Evolutionary conservation across 768 basidiomycete species (phyloP), one percentile per base, ranked within the genome.

Genomic region (Suillus fuscotomentosus): DNA sequence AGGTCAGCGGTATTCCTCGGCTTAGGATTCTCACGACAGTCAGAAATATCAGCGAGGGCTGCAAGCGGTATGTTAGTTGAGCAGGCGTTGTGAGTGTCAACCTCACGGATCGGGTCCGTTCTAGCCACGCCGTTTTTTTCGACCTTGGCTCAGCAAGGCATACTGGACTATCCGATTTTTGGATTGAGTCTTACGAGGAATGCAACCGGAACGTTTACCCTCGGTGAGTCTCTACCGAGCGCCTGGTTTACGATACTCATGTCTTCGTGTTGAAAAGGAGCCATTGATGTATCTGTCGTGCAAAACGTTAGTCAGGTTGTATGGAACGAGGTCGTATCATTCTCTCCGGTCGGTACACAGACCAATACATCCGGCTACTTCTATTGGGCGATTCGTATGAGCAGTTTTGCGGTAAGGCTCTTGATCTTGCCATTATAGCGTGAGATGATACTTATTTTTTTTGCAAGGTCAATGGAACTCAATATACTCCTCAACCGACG

Each of bases 241-340:
- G 50, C 39, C 34, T 31, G 4, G 55, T 5, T 9, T 24, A 3
- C 15, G 10, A 39, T 17, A 20, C 9, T 45, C 27, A 45, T 60
- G 59, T 39, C 34, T 64, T n/a, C 64, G 24, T 34, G 22, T n/a
- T 54, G n/a, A 50, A 2, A 2, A 91, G 91, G 91, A n/a, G 92
- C 91, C 15, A 80, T 94, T 48, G 92, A 94, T 73, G 80, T 82
- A 1, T 85, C 88, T 6, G 78, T 93, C 17, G 88, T 94, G 17
- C 79, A 74, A 34, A 84, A 91, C 71, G 72, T 79, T 3, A 86
- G 81, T 63, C 69, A 81, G 20, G 87, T 94, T 36, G 81, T 80
- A 57, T 94, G 92, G 92, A 89, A 88, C 66, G 82, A 85, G 48
- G 89, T 94, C 2, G 84, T 87, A 17, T 83, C 91, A 14, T 94